Conservation (phyloP, 2,329 filamentous ascomycete genomes). For the Colletotrichum sp. region DNA sequence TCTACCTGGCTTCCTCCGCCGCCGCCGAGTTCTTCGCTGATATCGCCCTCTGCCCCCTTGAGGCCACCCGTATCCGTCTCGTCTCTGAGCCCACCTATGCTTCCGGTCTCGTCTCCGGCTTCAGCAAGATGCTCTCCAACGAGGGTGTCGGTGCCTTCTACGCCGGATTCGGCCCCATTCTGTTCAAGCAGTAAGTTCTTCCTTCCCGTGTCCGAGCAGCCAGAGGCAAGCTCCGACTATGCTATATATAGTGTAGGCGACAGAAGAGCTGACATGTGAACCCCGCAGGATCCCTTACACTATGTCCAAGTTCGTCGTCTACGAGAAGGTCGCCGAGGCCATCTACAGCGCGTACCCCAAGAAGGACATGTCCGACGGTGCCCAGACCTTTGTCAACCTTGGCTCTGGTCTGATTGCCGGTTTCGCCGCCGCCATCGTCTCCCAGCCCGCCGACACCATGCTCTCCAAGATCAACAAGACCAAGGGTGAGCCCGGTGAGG, state of each 20-base stretch:
- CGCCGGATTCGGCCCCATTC: conserved; percentile 86
- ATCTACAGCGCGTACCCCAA: conserved; percentile 76
- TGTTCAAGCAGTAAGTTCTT: conserved; percentile 75
- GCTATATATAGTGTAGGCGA: neutral
- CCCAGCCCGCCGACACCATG: conserved; percentile 93
- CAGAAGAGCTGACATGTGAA: neutral
- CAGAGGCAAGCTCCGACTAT: neutral
- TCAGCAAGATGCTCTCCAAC: conserved; percentile 81
- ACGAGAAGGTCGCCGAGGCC: conserved; percentile 83
- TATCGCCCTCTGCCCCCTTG: conserved; percentile 87
- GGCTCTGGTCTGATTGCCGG: conserved; percentile 56
- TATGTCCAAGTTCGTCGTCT: conserved; percentile 95
- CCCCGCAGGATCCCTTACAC: conserved; percentile 80
- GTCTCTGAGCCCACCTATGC: conserved; percentile 88
- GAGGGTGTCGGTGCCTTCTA: conserved; percentile 90
- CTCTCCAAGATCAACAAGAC: conserved; percentile 97
- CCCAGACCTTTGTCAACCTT: conserved; percentile 84
- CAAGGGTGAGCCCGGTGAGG: conserved; percentile 84
- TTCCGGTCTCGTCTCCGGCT: conserved; percentile 78
- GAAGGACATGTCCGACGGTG: conserved; percentile 67
- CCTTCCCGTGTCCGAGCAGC: neutral
- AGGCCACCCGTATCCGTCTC: conserved; percentile 92
- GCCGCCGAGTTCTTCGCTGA: conserved; percentile 74
- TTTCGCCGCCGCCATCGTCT: conserved; percentile 87
- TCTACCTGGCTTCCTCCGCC: conserved; percentile 77